Percentiles rank a stretch among this genome's conserved stretches.
Evolutionary conservation across 1,284 basidiomycete genomes (phyloP).

Genomic region (Cryptococcus depauperatus): DNA sequence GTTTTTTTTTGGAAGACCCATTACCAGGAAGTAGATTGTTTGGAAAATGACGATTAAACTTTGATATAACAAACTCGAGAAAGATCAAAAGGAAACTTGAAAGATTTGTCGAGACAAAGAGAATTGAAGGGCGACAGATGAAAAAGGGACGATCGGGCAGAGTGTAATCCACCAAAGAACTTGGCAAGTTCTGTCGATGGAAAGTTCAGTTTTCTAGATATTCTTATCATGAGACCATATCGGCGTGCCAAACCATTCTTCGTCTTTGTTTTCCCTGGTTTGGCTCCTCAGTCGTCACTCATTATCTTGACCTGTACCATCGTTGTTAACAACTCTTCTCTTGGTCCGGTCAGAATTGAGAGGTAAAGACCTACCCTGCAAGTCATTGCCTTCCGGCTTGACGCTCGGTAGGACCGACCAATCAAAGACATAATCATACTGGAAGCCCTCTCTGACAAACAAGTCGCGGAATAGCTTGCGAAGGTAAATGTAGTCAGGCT

Average conservation of each 20-base stretch:
- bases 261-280: conserved; percentile 21
- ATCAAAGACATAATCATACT: conserved; percentile 97
- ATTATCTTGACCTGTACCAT: conserved; percentile 19
- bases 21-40: not conserved
- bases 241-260: conserved; percentile 22
- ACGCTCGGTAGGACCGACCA: conserved; percentile 71
- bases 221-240: not conserved
- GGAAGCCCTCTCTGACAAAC: conserved; percentile 92
- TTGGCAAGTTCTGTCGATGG: not conserved
- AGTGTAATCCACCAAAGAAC: not conserved
- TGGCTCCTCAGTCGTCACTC: conserved; percentile 39
- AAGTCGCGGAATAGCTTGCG: conserved; percentile 97
- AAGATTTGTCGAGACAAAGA: not conserved
- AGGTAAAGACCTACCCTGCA: conserved; percentile 1
- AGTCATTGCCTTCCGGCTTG: conserved; percentile 8
- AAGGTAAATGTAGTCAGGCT: conserved; percentile 94
- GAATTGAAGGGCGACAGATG: not conserved
- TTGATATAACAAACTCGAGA: not conserved
- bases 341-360: conserved; percentile 7
- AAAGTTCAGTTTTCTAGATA: not conserved
- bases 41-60: not conserved
- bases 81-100: not conserved
- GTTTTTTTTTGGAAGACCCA: conserved; percentile 39
- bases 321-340: conserved; percentile 17
- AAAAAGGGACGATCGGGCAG: not conserved